Base-by-base conservation (phyloP, 441 rosid species). In the Bruguiera hainesii region DNA sequence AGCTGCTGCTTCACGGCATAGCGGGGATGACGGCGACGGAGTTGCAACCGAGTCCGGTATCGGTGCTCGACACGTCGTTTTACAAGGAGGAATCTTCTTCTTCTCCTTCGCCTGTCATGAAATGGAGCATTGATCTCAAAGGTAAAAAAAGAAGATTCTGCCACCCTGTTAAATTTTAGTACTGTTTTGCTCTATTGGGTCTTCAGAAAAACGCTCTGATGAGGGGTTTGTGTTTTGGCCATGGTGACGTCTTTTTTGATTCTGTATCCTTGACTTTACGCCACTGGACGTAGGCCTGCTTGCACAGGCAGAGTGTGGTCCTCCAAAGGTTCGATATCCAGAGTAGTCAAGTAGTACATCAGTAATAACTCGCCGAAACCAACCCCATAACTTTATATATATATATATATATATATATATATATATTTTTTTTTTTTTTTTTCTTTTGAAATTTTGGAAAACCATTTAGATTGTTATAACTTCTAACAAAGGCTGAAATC, bases 31-130 rank as follows among this genome's bases (percentile, higher is more conserved):
- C 89, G 6, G 68, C 86, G 8, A 63, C 61, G 28, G 81, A 88
- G 76, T 78, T 84, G 74, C 98, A 91, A 75, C 98, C 98, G 64
- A 91, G 98, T 79, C 99, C 99, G 0, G 94, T 91, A 7, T 94
- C 99, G 1, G 99, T 94, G 66, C 92, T 94, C 11, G 97, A 94
- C 71, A 76, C 90, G 30, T 88, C 93, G 16, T 80, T 89, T 56
- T 94, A 87, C 92, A 84, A 81, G 74, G 97, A 91, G 61, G 95
- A 89, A 60, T 83, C 83, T 60, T 88, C 87, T 58, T 82, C 83
- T 56, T 88, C 87, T 58, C 98, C 91, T 5, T 88, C 97, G 13
- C 96, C 93, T 0, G 76, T 94, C 35, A 83, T 80, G 95, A 91
- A 89, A 81, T 91, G 97, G 61, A 81, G 73, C 86, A 82, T 89